A percentile compares a stretch with the other conserved stretches of the same genome.
Conservation (phyloP, 192 early-diverging fungal genomes). For the Powellomyces hirtus region DNA sequence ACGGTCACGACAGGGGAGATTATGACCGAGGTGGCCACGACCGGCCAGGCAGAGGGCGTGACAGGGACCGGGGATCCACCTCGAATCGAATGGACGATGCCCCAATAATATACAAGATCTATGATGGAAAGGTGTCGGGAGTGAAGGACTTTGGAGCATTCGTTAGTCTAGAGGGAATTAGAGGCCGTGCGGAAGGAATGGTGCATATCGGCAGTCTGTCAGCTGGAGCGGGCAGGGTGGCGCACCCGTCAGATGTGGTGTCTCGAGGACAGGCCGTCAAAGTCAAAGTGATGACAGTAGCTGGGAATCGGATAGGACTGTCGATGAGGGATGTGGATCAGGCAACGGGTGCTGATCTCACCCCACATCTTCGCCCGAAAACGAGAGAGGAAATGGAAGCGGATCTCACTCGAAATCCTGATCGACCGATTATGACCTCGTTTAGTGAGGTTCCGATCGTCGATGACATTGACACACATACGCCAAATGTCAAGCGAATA, state of each 20-base stretch:
- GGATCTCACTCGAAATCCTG: slow-evolving; percentile 62
- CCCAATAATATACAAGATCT: slow-evolving; percentile 91
- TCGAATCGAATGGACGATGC: slow-evolving; percentile 59
- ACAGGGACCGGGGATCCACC: slow-evolving; percentile 11
- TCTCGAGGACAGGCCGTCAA: slow-evolving; percentile 77
- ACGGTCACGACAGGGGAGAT: slow-evolving; percentile 35
- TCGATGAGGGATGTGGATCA: slow-evolving; percentile 99
- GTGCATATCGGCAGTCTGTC: slow-evolving; percentile 80
- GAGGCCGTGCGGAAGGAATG: slow-evolving; percentile 79
- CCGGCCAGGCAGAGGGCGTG: slow-evolving; percentile 14
- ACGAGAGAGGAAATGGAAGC: slow-evolving; percentile 63
- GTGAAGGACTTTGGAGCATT: slow-evolving; percentile 94
- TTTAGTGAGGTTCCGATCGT: slow-evolving; percentile 42
- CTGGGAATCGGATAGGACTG: slow-evolving; percentile 76
- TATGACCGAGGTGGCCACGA: too few relatives aligned
- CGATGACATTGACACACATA: slow-evolving; percentile 40
- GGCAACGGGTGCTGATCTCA: slow-evolving; percentile 77
- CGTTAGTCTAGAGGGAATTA: slow-evolving; percentile 78
- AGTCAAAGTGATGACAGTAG: slow-evolving; percentile 93
- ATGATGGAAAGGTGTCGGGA: slow-evolving; percentile 76
- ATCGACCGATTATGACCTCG: slow-evolving; percentile 59
- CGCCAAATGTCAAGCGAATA: slow-evolving; percentile 66
- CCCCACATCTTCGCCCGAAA: slow-evolving; percentile 73
- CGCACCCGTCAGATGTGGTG: slow-evolving; percentile 85
- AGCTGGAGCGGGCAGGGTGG: slow-evolving; percentile 60